Conservation (phyloP, 257 asterid genomes). For the Scutellaria barbata region DNA sequence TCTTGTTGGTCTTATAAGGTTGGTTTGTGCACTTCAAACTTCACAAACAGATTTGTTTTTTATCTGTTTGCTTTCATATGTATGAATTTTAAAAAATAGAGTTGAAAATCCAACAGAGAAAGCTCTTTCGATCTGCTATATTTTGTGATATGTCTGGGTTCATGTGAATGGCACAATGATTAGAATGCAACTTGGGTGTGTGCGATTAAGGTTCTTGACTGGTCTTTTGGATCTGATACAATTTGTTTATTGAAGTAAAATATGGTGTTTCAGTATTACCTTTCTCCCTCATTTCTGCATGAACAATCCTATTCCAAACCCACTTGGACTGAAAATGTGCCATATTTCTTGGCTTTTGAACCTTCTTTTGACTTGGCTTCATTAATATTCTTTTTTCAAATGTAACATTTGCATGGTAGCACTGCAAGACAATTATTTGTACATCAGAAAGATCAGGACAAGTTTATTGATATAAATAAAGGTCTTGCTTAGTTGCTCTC, state of each 20-base stretch:
- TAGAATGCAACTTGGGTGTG: not conserved
- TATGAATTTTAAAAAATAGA: not conserved
- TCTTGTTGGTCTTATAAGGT: conserved; percentile 95
- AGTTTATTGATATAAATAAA: not conserved
- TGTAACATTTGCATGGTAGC: not conserved
- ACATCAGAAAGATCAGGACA: not conserved
- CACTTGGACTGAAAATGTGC: not conserved
- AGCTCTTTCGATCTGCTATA: conserved; percentile 51
- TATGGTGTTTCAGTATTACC: conserved; percentile 5
- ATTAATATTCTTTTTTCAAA: not conserved
- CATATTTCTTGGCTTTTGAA: conserved; percentile 5
- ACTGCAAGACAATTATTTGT: not conserved
- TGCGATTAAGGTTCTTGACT: not conserved
- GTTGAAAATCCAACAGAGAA: conserved; percentile 34
- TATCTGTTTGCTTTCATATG: conserved; percentile 54
- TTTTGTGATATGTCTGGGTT: conserved; percentile 45
- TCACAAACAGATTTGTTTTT: conserved; percentile 48
- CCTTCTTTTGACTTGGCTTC: not conserved
- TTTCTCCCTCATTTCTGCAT: conserved; percentile 25
- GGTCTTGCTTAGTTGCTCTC: not conserved
- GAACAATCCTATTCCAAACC: conserved; percentile 11
- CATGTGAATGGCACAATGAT: not conserved
- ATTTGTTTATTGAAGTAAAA: not conserved
- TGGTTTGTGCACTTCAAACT: conserved; percentile 53
- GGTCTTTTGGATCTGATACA: conserved; percentile 4